Base-by-base conservation (phyloP, 768 basidiomycete species). In the Tulasnella sp. region DNA sequence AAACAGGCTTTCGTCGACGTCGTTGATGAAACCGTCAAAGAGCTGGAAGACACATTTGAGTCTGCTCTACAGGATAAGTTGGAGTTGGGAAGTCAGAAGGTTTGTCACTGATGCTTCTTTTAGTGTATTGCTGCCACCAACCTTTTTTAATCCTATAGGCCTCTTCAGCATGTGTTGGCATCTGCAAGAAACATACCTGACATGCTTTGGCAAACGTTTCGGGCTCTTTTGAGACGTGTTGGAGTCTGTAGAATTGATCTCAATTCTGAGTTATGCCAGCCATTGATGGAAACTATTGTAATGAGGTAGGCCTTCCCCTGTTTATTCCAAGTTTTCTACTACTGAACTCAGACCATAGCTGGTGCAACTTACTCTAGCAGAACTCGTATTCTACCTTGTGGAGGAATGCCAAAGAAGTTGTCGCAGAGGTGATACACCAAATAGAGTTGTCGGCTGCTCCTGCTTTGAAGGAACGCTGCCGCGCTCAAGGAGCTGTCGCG, bases 151-250 rank as follows among this genome's bases (percentile, higher is more conserved):
- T n/a, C n/a, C n/a, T n/a, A n/a, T n/a, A 67, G 66, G 68, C 67
- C 33, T 66, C 75, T 12, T 63, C 63, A 1, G 65, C 66, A 45
- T n/a, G 74, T 77, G 8, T 63, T 78, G 5, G 55, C 65, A 5
- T 72, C 71, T 9, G 62, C 68, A 0, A 75, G 77, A 45, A 65
- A 69, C 5, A 75, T 79, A 1, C 61, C 58, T 5, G 67, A 70
- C 4, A 76, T 78, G 73, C 77, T 79, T 54, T 79, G 78, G 77
- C 64, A 53, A 0, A 77, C 76, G 10, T 79, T 75, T 58, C 68
- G 76, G 53, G 76, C 75, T 4, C 76, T 31, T 19, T 42, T 78
- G 34, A 70, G 74, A 39, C 74, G 75, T 31, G 70, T 76, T 55
- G 77, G 77, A 3, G 61, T 68, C 5, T 80, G 68, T 65, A 70